Conservation (phyloP, 1,139 yeast genomes). For the Torulaspora pretoriensis region DNA sequence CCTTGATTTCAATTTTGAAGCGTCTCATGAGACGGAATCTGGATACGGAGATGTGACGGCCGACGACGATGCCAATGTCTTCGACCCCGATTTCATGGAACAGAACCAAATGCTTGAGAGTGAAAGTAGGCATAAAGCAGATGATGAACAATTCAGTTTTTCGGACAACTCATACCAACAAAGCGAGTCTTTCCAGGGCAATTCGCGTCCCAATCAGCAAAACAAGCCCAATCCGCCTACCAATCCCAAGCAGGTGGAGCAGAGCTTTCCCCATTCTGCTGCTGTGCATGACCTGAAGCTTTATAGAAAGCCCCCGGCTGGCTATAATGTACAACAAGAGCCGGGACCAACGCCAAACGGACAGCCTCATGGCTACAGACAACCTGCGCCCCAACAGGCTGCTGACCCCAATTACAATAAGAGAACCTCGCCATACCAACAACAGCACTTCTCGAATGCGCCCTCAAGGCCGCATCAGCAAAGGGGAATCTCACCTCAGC, state of each 20-base stretch:
- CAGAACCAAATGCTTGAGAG: conserved; percentile 29
- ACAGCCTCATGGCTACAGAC: conserved; percentile 1
- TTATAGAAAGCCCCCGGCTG: conserved; percentile 2
- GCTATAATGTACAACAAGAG: neutral
- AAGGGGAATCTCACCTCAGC: conserved; percentile 7
- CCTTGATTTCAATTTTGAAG: conserved; percentile 12
- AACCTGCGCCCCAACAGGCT: conserved; percentile 4
- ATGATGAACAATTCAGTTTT: conserved; percentile 9
- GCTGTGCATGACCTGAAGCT: conserved; percentile 5
- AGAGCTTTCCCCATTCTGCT: conserved; percentile 5
- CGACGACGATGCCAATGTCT: conserved; percentile 25
- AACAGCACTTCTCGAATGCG: conserved; percentile 1
- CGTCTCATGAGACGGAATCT: neutral
- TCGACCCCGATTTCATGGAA: conserved; percentile 36
- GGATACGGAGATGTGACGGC: conserved; percentile 9
- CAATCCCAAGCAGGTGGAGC: neutral
- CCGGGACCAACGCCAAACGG: neutral
- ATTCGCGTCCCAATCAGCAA: neutral
- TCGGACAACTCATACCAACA: conserved; percentile 4
- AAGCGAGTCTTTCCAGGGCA: neutral
- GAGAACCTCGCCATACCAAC: conserved; percentile 1
- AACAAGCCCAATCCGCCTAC: neutral
- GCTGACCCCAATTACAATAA: neutral
- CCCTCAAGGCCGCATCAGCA: neutral
- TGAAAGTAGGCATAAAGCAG: conserved; percentile 20